Base-by-base conservation (phyloP, 768 basidiomycete species). In the Tubosaeta sp. region DNA sequence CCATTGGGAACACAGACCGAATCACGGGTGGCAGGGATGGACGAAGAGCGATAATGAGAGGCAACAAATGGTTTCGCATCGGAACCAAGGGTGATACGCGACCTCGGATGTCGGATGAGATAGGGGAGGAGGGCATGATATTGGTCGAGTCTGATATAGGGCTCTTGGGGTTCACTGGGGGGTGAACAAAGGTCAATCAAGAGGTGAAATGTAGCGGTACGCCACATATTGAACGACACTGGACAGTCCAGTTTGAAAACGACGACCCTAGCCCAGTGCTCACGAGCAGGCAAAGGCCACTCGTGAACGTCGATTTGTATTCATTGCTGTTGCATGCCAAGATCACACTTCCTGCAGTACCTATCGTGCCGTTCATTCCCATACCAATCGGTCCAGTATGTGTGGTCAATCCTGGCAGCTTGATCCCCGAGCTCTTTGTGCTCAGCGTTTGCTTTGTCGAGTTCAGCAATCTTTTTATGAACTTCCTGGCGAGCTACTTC, bases 261-360 rank as follows among this genome's bases (percentile, higher is more conserved):
- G 9, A 71, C 65, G 0, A 58, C 56, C 45, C 69, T 59, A 0
- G 67, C 66, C 7, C 50, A 27, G 9, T 59, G 14, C 4, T n/a
- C 19, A 9, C 56, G 32, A 1, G 51, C 37, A 0, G 80, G 76
- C 34, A 80, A 56, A 0, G 79, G 79, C 77, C 76, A 77, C 51
- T 80, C 79, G 42, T 75, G 67, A 6, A 74, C 57, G 0, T n/a
- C 2, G 27, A 80, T 77, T 0, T 16, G 2, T 63, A 77, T 56
- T 0, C 0, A 12, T 0, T 19, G 60, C 46, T 60, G 10, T 14
- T 34, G 6, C 33, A 3, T 48, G 13, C 66, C 46, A 12, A 68
- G 32, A 1, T 5, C 3, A 43, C 75, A 76, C 50, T 67, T 74
- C 3, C n/a, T 4, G 47, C 71, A 74, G 0, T 38, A 6, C 7